These are phyloP conservation scores for Noccaea caerulescens DNA, from an alignment of 345 rosid genomes.

Conservation along the genomic window DNA sequence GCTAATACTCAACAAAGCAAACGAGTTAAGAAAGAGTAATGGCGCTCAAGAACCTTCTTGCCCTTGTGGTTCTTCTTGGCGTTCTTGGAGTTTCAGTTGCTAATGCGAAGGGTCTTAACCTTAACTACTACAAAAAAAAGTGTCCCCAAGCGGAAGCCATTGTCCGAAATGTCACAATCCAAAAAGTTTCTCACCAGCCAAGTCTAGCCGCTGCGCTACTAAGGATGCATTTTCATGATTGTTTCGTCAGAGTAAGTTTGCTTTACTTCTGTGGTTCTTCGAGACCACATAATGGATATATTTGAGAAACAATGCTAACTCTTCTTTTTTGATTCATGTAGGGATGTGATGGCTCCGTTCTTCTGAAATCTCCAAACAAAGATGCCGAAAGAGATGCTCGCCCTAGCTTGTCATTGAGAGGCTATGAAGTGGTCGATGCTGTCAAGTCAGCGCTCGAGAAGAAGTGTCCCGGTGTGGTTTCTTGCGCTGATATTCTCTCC, in stretches of 20 bases:
- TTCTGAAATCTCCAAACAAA: slow-evolving; percentile 45
- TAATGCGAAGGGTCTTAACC: slow-evolving; percentile 31
- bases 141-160: slow-evolving; percentile 53
- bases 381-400: slow-evolving; percentile 53
- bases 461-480: slow-evolving; percentile 54
- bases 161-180: slow-evolving; percentile 34
- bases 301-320: background rate
- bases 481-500: slow-evolving; percentile 66
- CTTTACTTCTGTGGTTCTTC: background rate
- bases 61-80: slow-evolving; percentile 43
- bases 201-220: slow-evolving; percentile 55
- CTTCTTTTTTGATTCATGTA: background rate
- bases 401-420: slow-evolving; percentile 52
- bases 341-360: slow-evolving; percentile 68
- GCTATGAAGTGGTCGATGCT: slow-evolving; percentile 57
- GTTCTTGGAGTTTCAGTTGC: slow-evolving; percentile 33
- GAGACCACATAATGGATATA: background rate
- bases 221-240: slow-evolving; percentile 64
- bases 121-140: slow-evolving; percentile 44
- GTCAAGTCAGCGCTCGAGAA: slow-evolving; percentile 48
- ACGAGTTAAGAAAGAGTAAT: slow-evolving; percentile 21
- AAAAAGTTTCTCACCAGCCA: slow-evolving; percentile 45
- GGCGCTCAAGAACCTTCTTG: slow-evolving; percentile 52
- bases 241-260: slow-evolving; percentile 54
- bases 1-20: slow-evolving; percentile 24